Percentiles rank a stretch among this genome's conserved stretches.
Conservation (phyloP, 2,329 filamentous ascomycete species). For the Bimuria novae-zelandiae region DNA sequence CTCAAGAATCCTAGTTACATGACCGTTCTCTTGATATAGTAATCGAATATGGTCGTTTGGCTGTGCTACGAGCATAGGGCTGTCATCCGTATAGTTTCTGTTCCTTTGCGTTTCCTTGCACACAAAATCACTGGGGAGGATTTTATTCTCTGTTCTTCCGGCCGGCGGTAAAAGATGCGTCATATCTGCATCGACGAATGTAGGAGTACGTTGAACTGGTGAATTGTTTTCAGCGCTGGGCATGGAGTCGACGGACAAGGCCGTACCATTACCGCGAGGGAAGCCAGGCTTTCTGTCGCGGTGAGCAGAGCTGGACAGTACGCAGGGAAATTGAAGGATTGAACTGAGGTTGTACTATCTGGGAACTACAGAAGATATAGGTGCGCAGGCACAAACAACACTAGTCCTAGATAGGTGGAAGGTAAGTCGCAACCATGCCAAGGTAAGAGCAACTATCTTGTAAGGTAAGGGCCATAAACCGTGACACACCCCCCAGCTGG, state of each 20-base stretch:
- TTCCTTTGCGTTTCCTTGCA: conserved; percentile 14
- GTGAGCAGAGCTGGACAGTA: too few species aligned
- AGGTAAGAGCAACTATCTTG: too few species aligned
- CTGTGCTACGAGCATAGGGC: conserved; percentile 9
- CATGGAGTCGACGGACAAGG: background rate
- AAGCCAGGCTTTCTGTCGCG: conserved; percentile 8
- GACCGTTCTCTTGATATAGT: conserved; percentile 16
- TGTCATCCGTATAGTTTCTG: conserved; percentile 9
- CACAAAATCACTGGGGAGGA: conserved; percentile 3
- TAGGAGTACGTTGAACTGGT: conserved; percentile 2
- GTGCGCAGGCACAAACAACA: too few species aligned
- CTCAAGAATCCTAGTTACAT: conserved; percentile 10
- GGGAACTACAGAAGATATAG: too few species aligned
- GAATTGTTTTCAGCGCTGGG: background rate
- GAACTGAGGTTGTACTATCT: too few species aligned
- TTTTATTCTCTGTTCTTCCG: background rate
- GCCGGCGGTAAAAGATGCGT: conserved; percentile 9
- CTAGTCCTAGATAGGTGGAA: too few species aligned
- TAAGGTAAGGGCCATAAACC: too few species aligned
- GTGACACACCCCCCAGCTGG: too few species aligned
- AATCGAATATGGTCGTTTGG: conserved; percentile 10
- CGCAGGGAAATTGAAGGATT: too few species aligned
- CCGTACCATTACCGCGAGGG: conserved; percentile 9
- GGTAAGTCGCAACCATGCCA: too few species aligned
- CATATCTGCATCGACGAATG: conserved; percentile 9